Evolutionary conservation across 2,329 filamentous ascomycete genomes (phyloP).

Genomic region (Cercospora sp.): DNA sequence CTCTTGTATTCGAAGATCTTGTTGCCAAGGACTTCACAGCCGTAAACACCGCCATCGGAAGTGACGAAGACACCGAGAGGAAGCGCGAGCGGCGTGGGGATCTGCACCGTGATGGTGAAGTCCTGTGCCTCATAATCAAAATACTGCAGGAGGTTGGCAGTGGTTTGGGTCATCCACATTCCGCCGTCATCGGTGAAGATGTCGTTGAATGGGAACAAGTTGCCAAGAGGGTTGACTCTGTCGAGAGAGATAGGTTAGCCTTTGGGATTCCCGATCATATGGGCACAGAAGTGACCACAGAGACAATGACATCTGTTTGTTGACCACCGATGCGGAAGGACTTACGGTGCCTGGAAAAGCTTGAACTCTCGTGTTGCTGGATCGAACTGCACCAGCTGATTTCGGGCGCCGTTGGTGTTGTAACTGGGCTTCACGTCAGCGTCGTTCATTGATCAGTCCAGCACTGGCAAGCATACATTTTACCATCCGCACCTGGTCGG

Average conservation of each 20-base stretch:
- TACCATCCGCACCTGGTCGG: conserved; percentile 15
- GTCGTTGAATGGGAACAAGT: conserved; percentile 32
- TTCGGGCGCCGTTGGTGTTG: conserved; percentile 16
- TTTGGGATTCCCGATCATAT: background rate
- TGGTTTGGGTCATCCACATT: conserved; percentile 32
- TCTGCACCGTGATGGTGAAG: conserved; percentile 18
- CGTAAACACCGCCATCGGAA: conserved; percentile 21
- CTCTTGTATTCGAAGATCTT: conserved; percentile 24
- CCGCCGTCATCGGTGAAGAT: conserved; percentile 27
- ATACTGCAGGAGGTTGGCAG: conserved; percentile 19
- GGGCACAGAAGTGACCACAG: background rate
- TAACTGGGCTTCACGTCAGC: conserved; percentile 2
- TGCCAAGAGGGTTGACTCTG: conserved; percentile 25
- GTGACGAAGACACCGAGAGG: conserved; percentile 26
- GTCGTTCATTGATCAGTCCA: background rate
- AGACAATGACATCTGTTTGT: background rate
- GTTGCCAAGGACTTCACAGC: conserved; percentile 23
- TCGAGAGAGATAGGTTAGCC: background rate
- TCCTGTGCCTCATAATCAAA: conserved; percentile 14
- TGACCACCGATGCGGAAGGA: background rate
- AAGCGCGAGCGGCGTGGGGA: conserved; percentile 21
- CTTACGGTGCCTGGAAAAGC: conserved; percentile 20
- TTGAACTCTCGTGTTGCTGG: conserved; percentile 12
- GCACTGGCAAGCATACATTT: conserved; percentile 5
- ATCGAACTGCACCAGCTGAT: conserved; percentile 22